A percentile compares a stretch with the other conserved stretches of the same genome.
phyloP scores from a whole-genome alignment of 805 yeast genomes.

The Myxozyma geophila region DNA sequence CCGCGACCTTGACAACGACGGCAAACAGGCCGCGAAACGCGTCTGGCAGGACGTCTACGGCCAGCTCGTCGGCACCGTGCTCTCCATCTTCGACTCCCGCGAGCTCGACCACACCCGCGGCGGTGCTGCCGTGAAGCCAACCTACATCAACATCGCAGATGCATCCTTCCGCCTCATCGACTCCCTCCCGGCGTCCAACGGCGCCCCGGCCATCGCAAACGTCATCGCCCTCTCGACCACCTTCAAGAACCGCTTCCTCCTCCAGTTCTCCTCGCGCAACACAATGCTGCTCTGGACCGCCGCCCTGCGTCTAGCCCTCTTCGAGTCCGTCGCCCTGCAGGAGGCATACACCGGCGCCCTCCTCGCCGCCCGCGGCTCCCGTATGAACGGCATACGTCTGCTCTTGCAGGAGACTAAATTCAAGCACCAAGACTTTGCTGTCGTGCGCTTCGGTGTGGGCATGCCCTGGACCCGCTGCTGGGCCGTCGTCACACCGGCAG shows the following conservation, averaged over 20 bases:
- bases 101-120: slow-evolving; percentile 52
- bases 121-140: slow-evolving; percentile 61
- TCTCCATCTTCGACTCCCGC: slow-evolving; percentile 83
- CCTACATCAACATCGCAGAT: slow-evolving; percentile 88
- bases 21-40: slow-evolving; percentile 75
- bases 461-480: slow-evolving; percentile 97
- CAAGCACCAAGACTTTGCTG: slow-evolving; percentile 91
- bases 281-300: slow-evolving; percentile 78
- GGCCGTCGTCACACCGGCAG: slow-evolving; percentile 74
- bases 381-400: slow-evolving; percentile 83
- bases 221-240: slow-evolving; percentile 89
- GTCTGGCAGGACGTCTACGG: slow-evolving; percentile 94
- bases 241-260: slow-evolving; percentile 79
- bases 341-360: slow-evolving; percentile 97
- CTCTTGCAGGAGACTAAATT: slow-evolving; percentile 83
- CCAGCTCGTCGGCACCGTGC: slow-evolving; percentile 83
- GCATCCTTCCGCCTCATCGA: slow-evolving; percentile 64
- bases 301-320: slow-evolving; percentile 78
- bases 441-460: slow-evolving; percentile 93
- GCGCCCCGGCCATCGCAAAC: slow-evolving; percentile 27
- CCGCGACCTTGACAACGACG: slow-evolving; percentile 63
- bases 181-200: slow-evolving; percentile 39
- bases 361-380: slow-evolving; percentile 86
- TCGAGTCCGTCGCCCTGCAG: slow-evolving; percentile 81
- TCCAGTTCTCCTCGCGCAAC: slow-evolving; percentile 72